phyloP scores from a whole-genome alignment of 2,329 filamentous ascomycete genomes.

The Verticillium klebahnii region DNA sequence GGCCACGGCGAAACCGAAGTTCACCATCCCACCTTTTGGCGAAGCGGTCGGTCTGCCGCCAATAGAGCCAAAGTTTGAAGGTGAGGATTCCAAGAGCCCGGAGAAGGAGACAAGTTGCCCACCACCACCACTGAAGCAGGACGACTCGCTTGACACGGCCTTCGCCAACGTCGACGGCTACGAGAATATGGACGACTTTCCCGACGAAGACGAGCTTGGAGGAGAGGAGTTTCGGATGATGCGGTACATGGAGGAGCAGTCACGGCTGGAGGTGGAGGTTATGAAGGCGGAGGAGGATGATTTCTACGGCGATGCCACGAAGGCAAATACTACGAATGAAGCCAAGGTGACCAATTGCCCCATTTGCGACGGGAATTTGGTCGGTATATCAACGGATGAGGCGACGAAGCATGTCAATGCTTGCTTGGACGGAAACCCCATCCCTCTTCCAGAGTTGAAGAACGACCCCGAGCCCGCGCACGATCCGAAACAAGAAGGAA shows the following conservation, averaged over 20 bases:
- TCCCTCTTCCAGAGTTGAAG: constrained; percentile 41
- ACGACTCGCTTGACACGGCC: constrained; percentile 24
- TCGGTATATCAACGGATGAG: constrained; percentile 57
- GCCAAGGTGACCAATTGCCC: constrained; percentile 56
- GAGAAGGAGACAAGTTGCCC: constrained; percentile 11
- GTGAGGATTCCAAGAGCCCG: background rate
- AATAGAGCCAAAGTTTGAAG: background rate
- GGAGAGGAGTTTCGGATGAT: constrained; percentile 64
- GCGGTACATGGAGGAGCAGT: constrained; percentile 73
- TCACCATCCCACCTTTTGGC: background rate
- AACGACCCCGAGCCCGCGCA: constrained; percentile 8
- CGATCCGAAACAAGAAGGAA: constrained; percentile 10
- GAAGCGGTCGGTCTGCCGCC: background rate
- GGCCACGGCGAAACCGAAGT: background rate
- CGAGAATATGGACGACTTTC: constrained; percentile 52
- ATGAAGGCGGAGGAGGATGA: constrained; percentile 46
- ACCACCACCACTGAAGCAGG: constrained; percentile 19
- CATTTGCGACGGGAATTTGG: constrained; percentile 66
- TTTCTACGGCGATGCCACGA: constrained; percentile 25
- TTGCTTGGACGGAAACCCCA: constrained; percentile 79
- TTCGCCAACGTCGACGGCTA: constrained; percentile 29
- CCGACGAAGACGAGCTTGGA: constrained; percentile 40
- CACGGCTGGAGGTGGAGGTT: constrained; percentile 46
- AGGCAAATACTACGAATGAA: constrained; percentile 21
- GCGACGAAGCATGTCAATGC: constrained; percentile 84